phyloP scores from a whole-genome alignment of 164 flowering plant genomes.

The Chimonanthus praecox region DNA sequence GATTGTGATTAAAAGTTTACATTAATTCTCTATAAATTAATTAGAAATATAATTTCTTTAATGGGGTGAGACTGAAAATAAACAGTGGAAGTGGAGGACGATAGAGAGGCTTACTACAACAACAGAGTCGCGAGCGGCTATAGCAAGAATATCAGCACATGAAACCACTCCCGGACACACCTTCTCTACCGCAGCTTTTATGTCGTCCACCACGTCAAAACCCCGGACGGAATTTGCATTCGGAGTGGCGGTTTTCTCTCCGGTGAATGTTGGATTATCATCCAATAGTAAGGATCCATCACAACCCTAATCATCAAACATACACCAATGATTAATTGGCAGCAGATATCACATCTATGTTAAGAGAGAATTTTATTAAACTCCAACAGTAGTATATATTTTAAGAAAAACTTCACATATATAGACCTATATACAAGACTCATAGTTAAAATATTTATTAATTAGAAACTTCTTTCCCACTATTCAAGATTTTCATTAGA shows the following conservation, averaged over 20 bases:
- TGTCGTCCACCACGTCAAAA: constrained; percentile 30
- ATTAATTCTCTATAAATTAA: too few species aligned
- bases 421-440: too few species aligned
- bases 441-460: too few species aligned
- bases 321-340: too few species aligned
- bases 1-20: too few species aligned
- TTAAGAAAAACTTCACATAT: too few species aligned
- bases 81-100: background rate
- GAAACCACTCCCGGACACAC: constrained; percentile 37
- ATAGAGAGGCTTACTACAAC: constrained; percentile 14
- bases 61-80: background rate
- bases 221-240: constrained; percentile 28
- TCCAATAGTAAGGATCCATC: constrained; percentile 38
- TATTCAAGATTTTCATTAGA: too few species aligned
- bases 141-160: constrained; percentile 39
- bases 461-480: too few species aligned
- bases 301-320: constrained; percentile 25
- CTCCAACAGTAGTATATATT: too few species aligned
- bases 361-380: too few species aligned
- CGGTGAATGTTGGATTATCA: constrained; percentile 21
- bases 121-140: constrained; percentile 34
- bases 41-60: too few species aligned
- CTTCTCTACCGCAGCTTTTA: constrained; percentile 28
- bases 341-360: too few species aligned
- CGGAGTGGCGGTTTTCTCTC: constrained; percentile 31